These are phyloP conservation scores for Penicillium sp. DNA, from an alignment of 2,329 filamentous ascomycete species.

Conservation along the genomic window DNA sequence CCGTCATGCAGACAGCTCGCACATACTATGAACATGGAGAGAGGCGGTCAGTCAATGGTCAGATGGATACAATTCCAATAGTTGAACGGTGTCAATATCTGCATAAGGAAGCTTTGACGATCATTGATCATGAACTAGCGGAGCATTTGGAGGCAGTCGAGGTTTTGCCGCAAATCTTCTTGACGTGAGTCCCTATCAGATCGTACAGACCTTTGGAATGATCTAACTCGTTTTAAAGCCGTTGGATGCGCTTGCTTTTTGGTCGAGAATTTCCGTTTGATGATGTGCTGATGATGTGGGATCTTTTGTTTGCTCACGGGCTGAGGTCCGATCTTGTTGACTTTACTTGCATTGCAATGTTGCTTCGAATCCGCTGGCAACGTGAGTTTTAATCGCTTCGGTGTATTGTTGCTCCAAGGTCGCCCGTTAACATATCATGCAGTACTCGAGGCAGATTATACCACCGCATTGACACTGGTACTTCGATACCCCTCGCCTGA, in stretches of 20 bases:
- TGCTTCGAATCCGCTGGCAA: slow-evolving; percentile 87
- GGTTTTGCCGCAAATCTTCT: slow-evolving; percentile 91
- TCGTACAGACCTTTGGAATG: neutral
- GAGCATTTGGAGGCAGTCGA: slow-evolving; percentile 79
- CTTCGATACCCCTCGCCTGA: slow-evolving; percentile 77
- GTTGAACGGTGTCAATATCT: slow-evolving; percentile 84
- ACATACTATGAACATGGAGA: slow-evolving; percentile 78
- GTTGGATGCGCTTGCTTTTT: slow-evolving; percentile 92
- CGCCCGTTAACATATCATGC: slow-evolving; percentile 22
- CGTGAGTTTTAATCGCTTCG: slow-evolving; percentile 53
- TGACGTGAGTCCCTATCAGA: slow-evolving; percentile 65
- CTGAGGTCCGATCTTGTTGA: slow-evolving; percentile 78
- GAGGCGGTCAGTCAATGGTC: slow-evolving; percentile 44
- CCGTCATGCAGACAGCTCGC: slow-evolving; percentile 84
- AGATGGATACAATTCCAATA: slow-evolving; percentile 65
- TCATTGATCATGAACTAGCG: slow-evolving; percentile 80
- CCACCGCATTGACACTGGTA: slow-evolving; percentile 75
- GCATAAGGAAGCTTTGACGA: slow-evolving; percentile 76
- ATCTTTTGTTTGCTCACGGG: slow-evolving; percentile 85
- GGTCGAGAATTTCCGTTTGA: slow-evolving; percentile 91
- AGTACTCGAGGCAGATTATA: slow-evolving; percentile 88
- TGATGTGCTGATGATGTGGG: slow-evolving; percentile 83
- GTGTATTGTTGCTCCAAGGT: slow-evolving; percentile 8
- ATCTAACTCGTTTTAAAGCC: slow-evolving; percentile 51
- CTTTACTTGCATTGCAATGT: slow-evolving; percentile 89